Percentiles rank a stretch among this genome's conserved stretches.
phyloP scores from a whole-genome alignment of 495 filamentous ascomycete genomes.

The Schizothecium vesticola region DNA sequence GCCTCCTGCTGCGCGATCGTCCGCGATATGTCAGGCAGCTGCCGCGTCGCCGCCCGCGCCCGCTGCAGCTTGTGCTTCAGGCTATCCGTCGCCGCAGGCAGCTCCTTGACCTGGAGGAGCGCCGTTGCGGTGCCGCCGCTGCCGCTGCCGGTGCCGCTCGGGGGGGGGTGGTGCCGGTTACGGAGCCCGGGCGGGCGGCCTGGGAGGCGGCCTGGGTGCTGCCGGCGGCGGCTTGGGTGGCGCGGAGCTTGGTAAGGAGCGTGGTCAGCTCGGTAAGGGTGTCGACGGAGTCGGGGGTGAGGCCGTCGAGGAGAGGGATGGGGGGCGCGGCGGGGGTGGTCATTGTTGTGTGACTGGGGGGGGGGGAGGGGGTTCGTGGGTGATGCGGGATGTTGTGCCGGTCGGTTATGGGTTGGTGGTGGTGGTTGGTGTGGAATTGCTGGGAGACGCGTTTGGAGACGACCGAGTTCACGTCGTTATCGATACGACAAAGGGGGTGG shows the following conservation, averaged over 20 bases:
- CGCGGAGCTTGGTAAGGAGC: constrained; percentile 68
- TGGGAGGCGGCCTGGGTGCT: constrained; percentile 16
- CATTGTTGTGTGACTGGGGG: not conserved
- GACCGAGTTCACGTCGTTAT: not conserved
- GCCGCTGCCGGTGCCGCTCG: constrained; percentile 10
- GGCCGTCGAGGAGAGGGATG: constrained; percentile 38
- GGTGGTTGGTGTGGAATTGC: not conserved
- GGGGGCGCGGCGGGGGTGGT: constrained; percentile 15
- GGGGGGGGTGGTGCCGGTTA: constrained; percentile 28
- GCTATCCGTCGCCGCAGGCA: constrained; percentile 64
- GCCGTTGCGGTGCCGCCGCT: constrained; percentile 3
- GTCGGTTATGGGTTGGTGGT: not conserved
- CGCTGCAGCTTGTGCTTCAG: constrained; percentile 77
- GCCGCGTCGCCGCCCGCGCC: constrained; percentile 61
- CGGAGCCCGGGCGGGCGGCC: constrained; percentile 26
- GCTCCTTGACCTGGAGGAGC: constrained; percentile 65
- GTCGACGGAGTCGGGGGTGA: constrained; percentile 67
- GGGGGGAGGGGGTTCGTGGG: not conserved
- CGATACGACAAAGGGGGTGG: not conserved
- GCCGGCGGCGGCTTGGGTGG: constrained; percentile 24
- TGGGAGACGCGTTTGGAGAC: not conserved
- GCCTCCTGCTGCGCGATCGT: constrained; percentile 70
- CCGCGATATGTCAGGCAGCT: constrained; percentile 68
- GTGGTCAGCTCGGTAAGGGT: constrained; percentile 75
- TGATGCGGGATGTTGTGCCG: not conserved